Evolutionary conservation across 257 asterid species (phyloP).

Genomic region (Plectranthus barbatus): DNA sequence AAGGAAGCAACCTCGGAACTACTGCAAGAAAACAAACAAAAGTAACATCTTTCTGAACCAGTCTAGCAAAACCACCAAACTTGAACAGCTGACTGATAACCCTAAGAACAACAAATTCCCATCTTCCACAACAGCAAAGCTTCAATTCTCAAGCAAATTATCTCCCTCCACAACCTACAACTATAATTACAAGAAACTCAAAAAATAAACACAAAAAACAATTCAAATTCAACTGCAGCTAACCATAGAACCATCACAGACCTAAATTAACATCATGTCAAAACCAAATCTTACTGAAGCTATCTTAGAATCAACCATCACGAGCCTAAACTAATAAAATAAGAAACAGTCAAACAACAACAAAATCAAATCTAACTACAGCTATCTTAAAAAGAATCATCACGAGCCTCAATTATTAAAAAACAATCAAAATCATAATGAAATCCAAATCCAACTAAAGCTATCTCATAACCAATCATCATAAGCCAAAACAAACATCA

Average conservation of each 20-base stretch:
- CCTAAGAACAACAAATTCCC: too few relatives aligned
- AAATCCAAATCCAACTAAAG: slow-evolving; percentile 6
- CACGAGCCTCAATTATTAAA: neutral
- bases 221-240: neutral
- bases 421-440: neutral
- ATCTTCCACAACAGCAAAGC: neutral
- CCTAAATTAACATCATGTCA: neutral
- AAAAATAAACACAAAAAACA: neutral
- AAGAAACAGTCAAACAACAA: neutral
- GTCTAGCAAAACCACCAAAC: too few relatives aligned
- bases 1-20: too few relatives aligned
- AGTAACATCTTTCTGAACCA: too few relatives aligned
- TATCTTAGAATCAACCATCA: neutral
- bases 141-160: neutral
- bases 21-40: too few relatives aligned
- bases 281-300: neutral
- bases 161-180: neutral
- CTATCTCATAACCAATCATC: slow-evolving; percentile 7
- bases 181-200: neutral
- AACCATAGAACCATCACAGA: neutral
- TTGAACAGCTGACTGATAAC: too few relatives aligned
- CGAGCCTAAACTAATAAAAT: neutral
- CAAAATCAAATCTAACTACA: neutral
- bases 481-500: neutral
- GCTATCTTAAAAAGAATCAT: neutral